Base-by-base conservation (phyloP, 208 protist species). In the Crithidia sp. region DNA sequence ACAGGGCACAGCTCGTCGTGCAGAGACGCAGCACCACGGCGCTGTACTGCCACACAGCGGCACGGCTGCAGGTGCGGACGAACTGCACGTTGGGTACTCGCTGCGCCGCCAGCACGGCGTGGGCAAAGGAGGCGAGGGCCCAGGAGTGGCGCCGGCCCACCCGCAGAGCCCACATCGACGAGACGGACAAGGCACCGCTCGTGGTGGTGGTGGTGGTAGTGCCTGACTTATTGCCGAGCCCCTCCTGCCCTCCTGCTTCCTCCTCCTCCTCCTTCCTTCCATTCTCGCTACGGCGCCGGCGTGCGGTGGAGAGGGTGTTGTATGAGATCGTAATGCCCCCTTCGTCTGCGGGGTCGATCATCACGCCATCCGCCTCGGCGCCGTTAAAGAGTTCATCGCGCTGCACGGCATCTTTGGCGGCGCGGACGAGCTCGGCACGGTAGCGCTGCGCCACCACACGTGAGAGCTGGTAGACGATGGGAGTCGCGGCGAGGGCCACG, bases 401-500 rank as follows among this genome's bases (percentile, higher is more conserved):
- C 64, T 77, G 61, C 58, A 71, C 56, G 7, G 77, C 40, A 14
- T 74, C 45, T 28, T 66, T 80, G 9, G 84, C 74, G 4, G 63
- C 56, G 53, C 60, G 69, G 12, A 89, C 67, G 59, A 89, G 61
- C 37, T 74, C 72, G 8, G 71, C 74, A 3, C 79, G 75, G 19
- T 68, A 71, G 37, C 55, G 74, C 59, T 53, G 58, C 12, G 81
- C 76, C 6, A 77, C 53, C 2, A 81, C 10, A 9, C 81, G 81
- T 37, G 72, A 52, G 7, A 78, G 55, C 16, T 71, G 67, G 43
- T 84, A 86, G 45, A 89, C 47, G 14, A 86, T 2, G 16, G 84
- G 84, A 0, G 75, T 76, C 9, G 62, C 69, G 4, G 74, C 81
- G 47, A 89, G 52, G n/a, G 77, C 80, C 54, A 82, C 44, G 40